Conservation (phyloP, 2,329 filamentous ascomycete species). For the Teratosphaeria destructans region DNA sequence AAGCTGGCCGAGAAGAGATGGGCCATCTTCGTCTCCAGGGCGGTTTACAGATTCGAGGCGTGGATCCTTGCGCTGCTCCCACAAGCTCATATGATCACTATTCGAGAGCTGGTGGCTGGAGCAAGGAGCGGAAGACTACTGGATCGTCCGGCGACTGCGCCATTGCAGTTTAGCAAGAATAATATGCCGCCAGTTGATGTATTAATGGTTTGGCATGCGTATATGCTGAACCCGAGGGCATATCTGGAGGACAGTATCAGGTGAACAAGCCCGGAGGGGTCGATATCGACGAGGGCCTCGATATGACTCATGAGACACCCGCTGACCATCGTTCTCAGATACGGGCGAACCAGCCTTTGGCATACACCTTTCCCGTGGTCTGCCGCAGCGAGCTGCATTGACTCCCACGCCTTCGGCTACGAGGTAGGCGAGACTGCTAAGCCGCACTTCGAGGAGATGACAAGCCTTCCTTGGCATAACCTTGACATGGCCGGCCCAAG, state of each 20-base stretch:
- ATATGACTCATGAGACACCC: not conserved
- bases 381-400: constrained; percentile 47
- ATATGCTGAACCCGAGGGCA: constrained; percentile 65
- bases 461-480: constrained; percentile 50
- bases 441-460: constrained; percentile 38
- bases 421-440: constrained; percentile 35
- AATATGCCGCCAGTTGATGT: constrained; percentile 45
- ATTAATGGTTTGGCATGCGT: constrained; percentile 69
- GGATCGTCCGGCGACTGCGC: constrained; percentile 5
- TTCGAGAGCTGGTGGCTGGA: not conserved
- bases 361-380: constrained; percentile 56
- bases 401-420: constrained; percentile 49
- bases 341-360: constrained; percentile 49
- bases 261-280: not conserved
- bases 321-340: constrained; percentile 41
- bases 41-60: constrained; percentile 54
- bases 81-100: constrained; percentile 4
- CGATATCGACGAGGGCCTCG: not conserved
- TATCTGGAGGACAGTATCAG: constrained; percentile 54
- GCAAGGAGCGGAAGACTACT: constrained; percentile 1
- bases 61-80: constrained; percentile 48
- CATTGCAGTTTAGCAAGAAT: constrained; percentile 5
- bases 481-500: constrained; percentile 36
- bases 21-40: constrained; percentile 58
- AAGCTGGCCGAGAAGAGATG: constrained; percentile 61